Evolutionary conservation across 1,284 basidiomycete species (phyloP).

Genomic region (Tilletiopsis washingtonensis): DNA sequence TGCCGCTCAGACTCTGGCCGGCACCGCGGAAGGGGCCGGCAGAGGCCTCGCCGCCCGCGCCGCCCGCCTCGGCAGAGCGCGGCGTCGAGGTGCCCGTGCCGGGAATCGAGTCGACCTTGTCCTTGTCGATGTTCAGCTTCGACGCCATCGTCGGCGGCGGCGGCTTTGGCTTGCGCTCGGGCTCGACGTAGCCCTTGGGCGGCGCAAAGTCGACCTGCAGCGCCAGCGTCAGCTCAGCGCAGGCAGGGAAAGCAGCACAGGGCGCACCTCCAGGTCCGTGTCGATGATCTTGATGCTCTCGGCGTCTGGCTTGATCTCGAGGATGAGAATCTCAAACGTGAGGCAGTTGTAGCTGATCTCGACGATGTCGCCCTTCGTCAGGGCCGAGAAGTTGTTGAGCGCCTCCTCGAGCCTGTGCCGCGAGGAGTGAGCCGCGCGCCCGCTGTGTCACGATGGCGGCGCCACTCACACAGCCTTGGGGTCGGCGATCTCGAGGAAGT

Average conservation of each 20-base stretch:
- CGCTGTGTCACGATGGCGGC: background rate
- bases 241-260: conserved; percentile 51
- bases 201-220: conserved; percentile 60
- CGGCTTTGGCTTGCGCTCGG: conserved; percentile 66
- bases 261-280: conserved; percentile 92
- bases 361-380: conserved; percentile 50
- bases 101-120: conserved; percentile 31
- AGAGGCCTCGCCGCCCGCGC: conserved; percentile 2
- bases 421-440: background rate
- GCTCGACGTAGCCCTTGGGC: conserved; percentile 70
- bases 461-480: conserved; percentile 71
- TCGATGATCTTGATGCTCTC: conserved; percentile 85
- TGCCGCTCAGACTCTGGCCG: conserved; percentile 43
- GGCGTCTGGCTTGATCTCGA: conserved; percentile 71
- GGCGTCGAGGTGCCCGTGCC: conserved; percentile 48
- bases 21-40: conserved; percentile 33
- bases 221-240: conserved; percentile 8
- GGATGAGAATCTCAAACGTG: conserved; percentile 87
- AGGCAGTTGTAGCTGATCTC: conserved; percentile 59
- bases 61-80: conserved; percentile 14
- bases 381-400: conserved; percentile 76
- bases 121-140: conserved; percentile 80
- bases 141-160: conserved; percentile 89
- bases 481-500: conserved; percentile 83
- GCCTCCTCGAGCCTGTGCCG: conserved; percentile 69